Evolutionary conservation across 2,329 filamentous ascomycete species (phyloP).

Genomic region (Fusarium sulawesiense): DNA sequence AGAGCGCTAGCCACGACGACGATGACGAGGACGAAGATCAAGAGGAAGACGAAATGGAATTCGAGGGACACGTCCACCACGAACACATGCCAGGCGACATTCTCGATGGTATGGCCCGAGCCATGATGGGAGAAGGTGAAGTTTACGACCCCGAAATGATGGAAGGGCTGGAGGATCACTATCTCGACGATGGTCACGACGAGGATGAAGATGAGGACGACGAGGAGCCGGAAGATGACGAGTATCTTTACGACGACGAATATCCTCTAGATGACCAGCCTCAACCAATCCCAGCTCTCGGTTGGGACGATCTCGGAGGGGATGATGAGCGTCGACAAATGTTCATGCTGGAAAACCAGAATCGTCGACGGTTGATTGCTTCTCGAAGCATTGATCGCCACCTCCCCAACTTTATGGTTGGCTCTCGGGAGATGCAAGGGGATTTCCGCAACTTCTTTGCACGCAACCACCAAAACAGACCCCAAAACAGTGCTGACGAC

Average conservation of each 20-base stretch:
- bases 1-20: conserved; percentile 64
- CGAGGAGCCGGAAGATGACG: conserved; percentile 76
- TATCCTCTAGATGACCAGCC: conserved; percentile 62
- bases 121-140: conserved; percentile 64
- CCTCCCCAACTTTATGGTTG: conserved; percentile 69
- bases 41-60: conserved; percentile 65
- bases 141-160: conserved; percentile 64
- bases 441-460: conserved; percentile 64
- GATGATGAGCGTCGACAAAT: conserved; percentile 61
- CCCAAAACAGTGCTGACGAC: conserved; percentile 75
- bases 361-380: conserved; percentile 48
- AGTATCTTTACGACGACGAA: conserved; percentile 70
- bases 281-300: conserved; percentile 61
- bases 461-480: conserved; percentile 63
- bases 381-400: conserved; percentile 57
- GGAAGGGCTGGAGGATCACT: conserved; percentile 63
- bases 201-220: conserved; percentile 72
- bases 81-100: conserved; percentile 60
- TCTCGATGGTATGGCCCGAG: conserved; percentile 67
- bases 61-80: conserved; percentile 67
- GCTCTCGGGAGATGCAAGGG: conserved; percentile 63
- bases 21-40: conserved; percentile 66
- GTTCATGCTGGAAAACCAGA: conserved; percentile 63
- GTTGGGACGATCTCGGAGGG: conserved; percentile 67
- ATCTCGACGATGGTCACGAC: conserved; percentile 67